Base-by-base conservation (phyloP, 768 basidiomycete genomes). In the Thelephora aurantiotincta region DNA sequence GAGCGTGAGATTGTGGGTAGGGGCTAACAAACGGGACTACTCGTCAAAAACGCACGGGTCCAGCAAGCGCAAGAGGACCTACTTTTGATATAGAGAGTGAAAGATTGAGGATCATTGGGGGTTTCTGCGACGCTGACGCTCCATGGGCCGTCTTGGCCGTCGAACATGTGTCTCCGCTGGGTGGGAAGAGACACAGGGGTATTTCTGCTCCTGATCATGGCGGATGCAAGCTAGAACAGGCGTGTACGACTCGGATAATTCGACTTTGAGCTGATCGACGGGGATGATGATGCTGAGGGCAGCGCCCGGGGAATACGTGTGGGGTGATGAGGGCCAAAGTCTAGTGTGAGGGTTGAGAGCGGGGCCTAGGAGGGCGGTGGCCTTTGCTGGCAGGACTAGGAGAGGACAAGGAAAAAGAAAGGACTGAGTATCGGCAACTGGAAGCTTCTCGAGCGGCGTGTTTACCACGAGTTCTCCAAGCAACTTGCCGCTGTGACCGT, bases 41-140 rank as follows among this genome's bases (percentile, higher is more conserved):
- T 36, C 44, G 48, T 35, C 44, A 36, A 14, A 37, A 13, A 13
- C 30, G 7, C 44, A 45, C 12, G 14, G 19, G 34, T 35, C 42
- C 26, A 38, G 44, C 46, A 34, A 43, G 43, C 45, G 30, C 45
- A 43, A 47, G 49, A 56, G 44, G 14, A 76, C 85, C 71, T 64
- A 90, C 88, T 91, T 74, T 89, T 91, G 66, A 91, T 78, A 70
- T 91, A 91, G 59, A 91, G 73, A 60, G 75, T 81, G 68, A 82
- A 91, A 7, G 78, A 75, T 53, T 71, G 68, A 42, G 78, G 60
- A 63, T 84, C 80, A 61, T 86, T 74, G 19, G 83, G 83, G 46
- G 78, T 81, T 68, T 89, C 85, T 52, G 89, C 89, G 53, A 90
- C 86, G 61, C 83, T 86, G 60, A 92, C 77, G 57, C 78, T 78